Evolutionary conservation across 148 eudicot species (phyloP).

Genomic region (Tetragonia tetragonoides): DNA sequence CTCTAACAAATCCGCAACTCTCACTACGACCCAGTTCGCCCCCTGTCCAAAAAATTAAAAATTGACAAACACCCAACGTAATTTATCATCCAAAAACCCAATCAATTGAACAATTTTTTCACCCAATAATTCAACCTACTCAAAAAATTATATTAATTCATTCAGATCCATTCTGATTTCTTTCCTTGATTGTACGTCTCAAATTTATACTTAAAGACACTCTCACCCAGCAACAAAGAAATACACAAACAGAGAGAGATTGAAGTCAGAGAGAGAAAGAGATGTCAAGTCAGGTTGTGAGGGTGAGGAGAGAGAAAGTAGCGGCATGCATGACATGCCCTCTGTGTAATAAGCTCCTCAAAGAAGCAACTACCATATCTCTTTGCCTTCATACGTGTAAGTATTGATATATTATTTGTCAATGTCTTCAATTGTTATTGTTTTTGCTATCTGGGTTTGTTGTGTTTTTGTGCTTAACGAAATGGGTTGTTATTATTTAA

Average conservation of each 20-base stretch:
- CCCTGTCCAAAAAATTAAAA: too few species aligned
- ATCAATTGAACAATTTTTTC: background rate
- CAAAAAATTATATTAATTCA: background rate
- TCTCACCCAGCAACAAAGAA: background rate
- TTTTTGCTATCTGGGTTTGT: constrained; percentile 19
- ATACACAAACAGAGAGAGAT: background rate
- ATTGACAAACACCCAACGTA: too few species aligned
- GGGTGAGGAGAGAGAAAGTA: constrained; percentile 54
- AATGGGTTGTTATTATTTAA: constrained; percentile 24
- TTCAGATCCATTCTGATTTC: constrained; percentile 18
- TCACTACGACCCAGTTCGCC: too few species aligned
- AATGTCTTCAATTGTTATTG: background rate
- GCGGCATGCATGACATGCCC: constrained; percentile 96
- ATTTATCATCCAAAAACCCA: background rate
- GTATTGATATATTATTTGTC: constrained; percentile 10
- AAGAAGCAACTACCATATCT: constrained; percentile 57
- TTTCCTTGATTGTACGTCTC: constrained; percentile 11
- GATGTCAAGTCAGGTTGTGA: constrained; percentile 67
- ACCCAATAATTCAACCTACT: background rate
- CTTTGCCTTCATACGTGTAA: constrained; percentile 94
- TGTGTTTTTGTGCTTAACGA: constrained; percentile 15
- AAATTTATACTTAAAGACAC: background rate
- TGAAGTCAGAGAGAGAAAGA: background rate
- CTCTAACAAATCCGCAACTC: too few species aligned
- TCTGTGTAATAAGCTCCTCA: constrained; percentile 66